A percentile compares a stretch with the other conserved stretches of the same genome.
phyloP scores from a whole-genome alignment of 345 rosid genomes.

The Brassica juncea region DNA sequence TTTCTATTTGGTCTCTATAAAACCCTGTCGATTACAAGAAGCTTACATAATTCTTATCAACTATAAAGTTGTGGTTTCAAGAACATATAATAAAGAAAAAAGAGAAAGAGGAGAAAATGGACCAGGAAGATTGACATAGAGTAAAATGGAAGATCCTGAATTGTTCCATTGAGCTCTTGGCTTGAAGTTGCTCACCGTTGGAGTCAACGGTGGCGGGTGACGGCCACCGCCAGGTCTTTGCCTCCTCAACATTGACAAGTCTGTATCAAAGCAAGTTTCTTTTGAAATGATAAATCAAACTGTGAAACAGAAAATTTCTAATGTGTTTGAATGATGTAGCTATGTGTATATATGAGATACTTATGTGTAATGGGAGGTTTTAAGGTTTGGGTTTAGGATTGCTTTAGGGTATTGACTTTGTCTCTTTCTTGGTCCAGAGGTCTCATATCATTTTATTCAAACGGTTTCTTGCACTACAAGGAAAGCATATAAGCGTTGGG shows the following conservation, averaged over 20 bases:
- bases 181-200: slow-evolving; percentile 41
- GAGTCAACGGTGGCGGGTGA: slow-evolving; percentile 40
- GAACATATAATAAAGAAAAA: background rate
- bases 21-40: slow-evolving; percentile 24
- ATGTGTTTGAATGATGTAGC: slow-evolving; percentile 14
- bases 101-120: background rate
- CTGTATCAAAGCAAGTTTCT: slow-evolving; percentile 4
- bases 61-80: background rate
- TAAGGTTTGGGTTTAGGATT: slow-evolving; percentile 40
- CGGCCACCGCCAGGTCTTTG: slow-evolving; percentile 23
- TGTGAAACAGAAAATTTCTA: slow-evolving; percentile 4
- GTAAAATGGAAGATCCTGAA: slow-evolving; percentile 33
- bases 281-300: background rate
- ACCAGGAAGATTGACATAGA: slow-evolving; percentile 43
- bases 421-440: slow-evolving; percentile 28
- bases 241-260: slow-evolving; percentile 21
- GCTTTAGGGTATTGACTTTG: slow-evolving; percentile 36
- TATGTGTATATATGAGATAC: slow-evolving; percentile 10
- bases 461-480: slow-evolving; percentile 28
- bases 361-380: slow-evolving; percentile 23
- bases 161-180: slow-evolving; percentile 42
- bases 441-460: background rate
- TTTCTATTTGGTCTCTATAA: slow-evolving; percentile 37
- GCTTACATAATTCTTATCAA: background rate
- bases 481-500: slow-evolving; percentile 7